Evolutionary conservation across 495 filamentous ascomycete genomes (phyloP).

Genomic region (Tuber brumale): DNA sequence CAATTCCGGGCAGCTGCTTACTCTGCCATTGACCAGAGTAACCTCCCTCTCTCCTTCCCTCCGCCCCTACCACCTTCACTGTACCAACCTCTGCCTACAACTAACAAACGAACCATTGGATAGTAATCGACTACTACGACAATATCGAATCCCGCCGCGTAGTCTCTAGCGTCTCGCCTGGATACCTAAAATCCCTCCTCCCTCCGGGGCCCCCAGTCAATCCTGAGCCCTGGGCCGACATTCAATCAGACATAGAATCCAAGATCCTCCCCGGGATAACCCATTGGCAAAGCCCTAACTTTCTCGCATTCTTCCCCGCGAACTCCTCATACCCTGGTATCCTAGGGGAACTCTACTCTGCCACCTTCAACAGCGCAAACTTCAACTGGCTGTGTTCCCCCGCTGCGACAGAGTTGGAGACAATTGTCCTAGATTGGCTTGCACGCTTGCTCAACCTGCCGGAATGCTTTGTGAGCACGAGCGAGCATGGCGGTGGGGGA

Average conservation of each 20-base stretch:
- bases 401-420: conserved; percentile 93
- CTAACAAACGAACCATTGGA: conserved; percentile 13
- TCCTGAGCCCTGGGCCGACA: conserved; percentile 69
- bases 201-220: conserved; percentile 65
- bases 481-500: conserved; percentile 68
- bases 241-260: conserved; percentile 75
- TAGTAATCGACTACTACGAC: conserved; percentile 80
- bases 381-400: conserved; percentile 98
- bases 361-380: conserved; percentile 78
- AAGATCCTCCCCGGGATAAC: conserved; percentile 93
- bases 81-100: conserved; percentile 16
- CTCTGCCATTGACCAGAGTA: conserved; percentile 78
- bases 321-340: conserved; percentile 75
- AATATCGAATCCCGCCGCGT: conserved; percentile 64
- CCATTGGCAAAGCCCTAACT: conserved; percentile 93
- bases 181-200: conserved; percentile 76
- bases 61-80: conserved; percentile 10
- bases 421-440: conserved; percentile 88
- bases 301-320: conserved; percentile 94
- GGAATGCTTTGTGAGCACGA: conserved; percentile 66
- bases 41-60: conserved; percentile 35
- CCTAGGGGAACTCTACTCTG: conserved; percentile 86
- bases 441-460: conserved; percentile 68
- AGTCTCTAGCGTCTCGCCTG: conserved; percentile 70
- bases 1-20: conserved; percentile 77